A percentile compares a stretch with the other conserved stretches of the same genome.
Evolutionary conservation across 495 filamentous ascomycete genomes (phyloP).

Genomic region (Aspergillus nidulans): DNA sequence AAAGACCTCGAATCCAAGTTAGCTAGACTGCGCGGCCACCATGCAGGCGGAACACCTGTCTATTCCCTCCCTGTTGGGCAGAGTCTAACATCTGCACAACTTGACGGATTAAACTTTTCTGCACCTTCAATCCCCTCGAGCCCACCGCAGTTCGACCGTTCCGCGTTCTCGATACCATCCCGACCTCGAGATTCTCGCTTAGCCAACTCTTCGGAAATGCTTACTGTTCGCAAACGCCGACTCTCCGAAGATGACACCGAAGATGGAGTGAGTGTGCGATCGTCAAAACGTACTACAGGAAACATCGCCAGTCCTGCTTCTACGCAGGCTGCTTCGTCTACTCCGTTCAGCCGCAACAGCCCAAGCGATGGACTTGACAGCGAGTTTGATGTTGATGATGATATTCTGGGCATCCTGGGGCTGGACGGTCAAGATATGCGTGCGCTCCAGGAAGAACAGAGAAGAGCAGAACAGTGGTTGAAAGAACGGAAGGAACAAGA

Average conservation of each 20-base stretch:
- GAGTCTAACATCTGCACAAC: conserved; percentile 3
- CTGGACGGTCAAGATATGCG: conserved; percentile 27
- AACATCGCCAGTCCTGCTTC: not conserved
- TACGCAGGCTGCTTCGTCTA: not conserved
- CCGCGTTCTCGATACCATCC: conserved; percentile 6
- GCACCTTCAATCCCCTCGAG: not conserved
- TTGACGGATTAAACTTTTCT: conserved; percentile 16
- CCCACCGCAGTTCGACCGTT: not conserved
- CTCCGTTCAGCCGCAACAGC: not conserved
- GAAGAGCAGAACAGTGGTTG: conserved; percentile 30
- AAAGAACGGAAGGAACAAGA: conserved; percentile 34
- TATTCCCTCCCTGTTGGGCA: not conserved
- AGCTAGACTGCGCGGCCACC: conserved; percentile 16
- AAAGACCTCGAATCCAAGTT: conserved; percentile 18
- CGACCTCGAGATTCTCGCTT: not conserved
- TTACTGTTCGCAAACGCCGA: conserved; percentile 15
- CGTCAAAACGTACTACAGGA: not conserved
- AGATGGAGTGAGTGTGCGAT: not conserved
- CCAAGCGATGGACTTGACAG: not conserved
- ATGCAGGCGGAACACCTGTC: not conserved
- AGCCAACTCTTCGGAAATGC: not conserved
- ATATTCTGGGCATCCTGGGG: conserved; percentile 22
- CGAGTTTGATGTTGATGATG: conserved; percentile 10
- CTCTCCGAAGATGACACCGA: not conserved
- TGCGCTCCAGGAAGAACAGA: conserved; percentile 35